A percentile compares a stretch with the other conserved stretches of the same genome.
Evolutionary conservation across 805 yeast species (phyloP).

Genomic region (Starmerella floris): DNA sequence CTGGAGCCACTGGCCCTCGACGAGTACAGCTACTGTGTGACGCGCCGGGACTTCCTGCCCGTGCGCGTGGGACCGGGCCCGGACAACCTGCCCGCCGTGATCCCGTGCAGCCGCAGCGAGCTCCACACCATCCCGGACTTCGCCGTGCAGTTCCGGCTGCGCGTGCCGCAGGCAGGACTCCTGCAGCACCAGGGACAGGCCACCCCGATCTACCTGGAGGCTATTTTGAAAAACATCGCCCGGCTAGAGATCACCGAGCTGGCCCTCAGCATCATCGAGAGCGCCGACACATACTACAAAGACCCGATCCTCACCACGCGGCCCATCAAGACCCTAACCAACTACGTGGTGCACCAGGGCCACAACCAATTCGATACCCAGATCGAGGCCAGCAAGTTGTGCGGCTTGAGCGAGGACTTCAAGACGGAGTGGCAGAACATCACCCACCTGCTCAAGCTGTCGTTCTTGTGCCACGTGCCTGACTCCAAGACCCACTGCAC

Average conservation of each 20-base stretch:
- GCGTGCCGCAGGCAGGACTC: not conserved
- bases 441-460: constrained; percentile 5
- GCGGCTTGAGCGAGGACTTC: constrained; percentile 8
- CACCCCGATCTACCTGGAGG: not conserved
- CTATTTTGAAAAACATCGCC: not conserved
- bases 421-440: constrained; percentile 12
- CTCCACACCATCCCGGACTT: too few species aligned
- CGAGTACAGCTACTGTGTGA: not conserved
- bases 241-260: not conserved
- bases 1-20: not conserved
- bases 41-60: not conserved
- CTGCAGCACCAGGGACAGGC: not conserved
- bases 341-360: not conserved
- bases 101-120: not conserved
- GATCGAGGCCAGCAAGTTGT: not conserved
- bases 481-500: not conserved
- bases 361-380: not conserved
- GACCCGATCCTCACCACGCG: not conserved
- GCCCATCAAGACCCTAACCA: not conserved
- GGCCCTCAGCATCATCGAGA: constrained; percentile 2
- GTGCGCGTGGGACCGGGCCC: not conserved
- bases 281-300: constrained; percentile 4
- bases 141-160: not conserved
- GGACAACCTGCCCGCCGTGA: not conserved
- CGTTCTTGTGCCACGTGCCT: not conserved